phyloP scores from a whole-genome alignment of 2,329 filamentous ascomycete species.

The Ophiostoma fasciatum region DNA sequence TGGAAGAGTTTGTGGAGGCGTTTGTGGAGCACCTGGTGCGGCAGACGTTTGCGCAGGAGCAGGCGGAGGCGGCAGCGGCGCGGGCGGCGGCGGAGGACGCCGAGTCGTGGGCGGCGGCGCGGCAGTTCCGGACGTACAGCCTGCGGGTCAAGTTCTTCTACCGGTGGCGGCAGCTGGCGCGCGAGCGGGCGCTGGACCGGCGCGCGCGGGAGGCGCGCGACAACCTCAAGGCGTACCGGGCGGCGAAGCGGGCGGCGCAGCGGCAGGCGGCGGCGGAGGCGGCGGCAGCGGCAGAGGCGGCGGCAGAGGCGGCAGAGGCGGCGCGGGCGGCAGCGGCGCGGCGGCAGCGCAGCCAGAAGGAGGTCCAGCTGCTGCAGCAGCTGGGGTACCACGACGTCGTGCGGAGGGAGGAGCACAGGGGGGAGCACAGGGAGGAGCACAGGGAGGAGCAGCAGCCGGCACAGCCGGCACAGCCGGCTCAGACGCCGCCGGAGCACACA shows the following conservation, averaged over 20 bases:
- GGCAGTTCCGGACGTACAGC: conserved; percentile 32
- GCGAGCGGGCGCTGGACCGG: conserved; percentile 31
- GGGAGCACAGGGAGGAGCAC: conserved; percentile 13
- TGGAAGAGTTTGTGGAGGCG: conserved; percentile 34
- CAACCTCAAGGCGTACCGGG: conserved; percentile 25
- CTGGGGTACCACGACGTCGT: conserved; percentile 10
- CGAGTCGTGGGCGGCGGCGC: conserved; percentile 29
- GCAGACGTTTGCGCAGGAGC: conserved; percentile 25
- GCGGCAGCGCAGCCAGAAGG: conserved; percentile 15
- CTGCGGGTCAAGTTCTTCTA: conserved; percentile 42
- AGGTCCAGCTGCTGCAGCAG: conserved; percentile 9
- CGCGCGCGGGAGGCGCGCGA: conserved; percentile 37
- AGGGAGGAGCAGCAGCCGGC: conserved; percentile 12
- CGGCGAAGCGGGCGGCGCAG: conserved; percentile 18
- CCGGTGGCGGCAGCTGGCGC: conserved; percentile 35
- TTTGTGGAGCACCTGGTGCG: conserved; percentile 30
- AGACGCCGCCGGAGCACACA: not conserved
- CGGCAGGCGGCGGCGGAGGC: conserved; percentile 21
- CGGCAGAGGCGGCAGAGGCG: conserved; percentile 17
- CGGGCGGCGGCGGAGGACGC: conserved; percentile 33
- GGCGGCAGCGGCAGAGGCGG: conserved; percentile 22
- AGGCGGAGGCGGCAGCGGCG: conserved; percentile 26
- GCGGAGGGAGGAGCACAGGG: conserved; percentile 15
- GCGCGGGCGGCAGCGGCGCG: conserved; percentile 8
- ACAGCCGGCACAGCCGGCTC: conserved; percentile 17